Percentiles rank a stretch among this genome's conserved stretches.
Conservation (phyloP, 2,329 filamentous ascomycete genomes). For the Paracorniculantispora psalliotae region DNA sequence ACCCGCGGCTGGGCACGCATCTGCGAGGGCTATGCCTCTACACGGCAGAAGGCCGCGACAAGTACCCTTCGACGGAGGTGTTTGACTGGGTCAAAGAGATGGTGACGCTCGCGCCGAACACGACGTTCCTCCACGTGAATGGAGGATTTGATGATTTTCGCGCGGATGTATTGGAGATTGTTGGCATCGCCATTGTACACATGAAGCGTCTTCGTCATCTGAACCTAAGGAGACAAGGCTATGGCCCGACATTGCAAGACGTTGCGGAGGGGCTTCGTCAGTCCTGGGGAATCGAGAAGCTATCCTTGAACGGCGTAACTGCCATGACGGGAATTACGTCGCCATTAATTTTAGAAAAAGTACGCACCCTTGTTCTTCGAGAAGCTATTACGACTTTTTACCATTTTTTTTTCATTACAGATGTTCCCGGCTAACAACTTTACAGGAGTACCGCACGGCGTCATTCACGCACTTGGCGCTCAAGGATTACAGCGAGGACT, state of each 20-base stretch:
- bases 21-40: not conserved
- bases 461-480: not conserved
- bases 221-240: not conserved
- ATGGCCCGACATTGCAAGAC: not conserved
- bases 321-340: not conserved
- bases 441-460: not conserved
- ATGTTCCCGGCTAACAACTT: not conserved
- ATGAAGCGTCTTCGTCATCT: not conserved
- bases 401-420: not conserved
- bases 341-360: not conserved
- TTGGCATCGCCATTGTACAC: not conserved
- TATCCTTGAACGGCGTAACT: not conserved
- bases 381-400: too few relatives aligned
- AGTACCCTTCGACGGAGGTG: not conserved
- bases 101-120: not conserved
- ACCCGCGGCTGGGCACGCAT: not conserved
- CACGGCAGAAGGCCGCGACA: not conserved
- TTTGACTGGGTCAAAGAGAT: not conserved
- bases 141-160: not conserved
- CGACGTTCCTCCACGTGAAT: not conserved
- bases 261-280: not conserved
- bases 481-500: conserved; percentile 1
- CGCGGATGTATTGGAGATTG: not conserved
- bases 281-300: not conserved
- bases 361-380: too few relatives aligned